Conservation (phyloP, 225 moss, liverwort and hornwort species). For the Ulota crispa region DNA sequence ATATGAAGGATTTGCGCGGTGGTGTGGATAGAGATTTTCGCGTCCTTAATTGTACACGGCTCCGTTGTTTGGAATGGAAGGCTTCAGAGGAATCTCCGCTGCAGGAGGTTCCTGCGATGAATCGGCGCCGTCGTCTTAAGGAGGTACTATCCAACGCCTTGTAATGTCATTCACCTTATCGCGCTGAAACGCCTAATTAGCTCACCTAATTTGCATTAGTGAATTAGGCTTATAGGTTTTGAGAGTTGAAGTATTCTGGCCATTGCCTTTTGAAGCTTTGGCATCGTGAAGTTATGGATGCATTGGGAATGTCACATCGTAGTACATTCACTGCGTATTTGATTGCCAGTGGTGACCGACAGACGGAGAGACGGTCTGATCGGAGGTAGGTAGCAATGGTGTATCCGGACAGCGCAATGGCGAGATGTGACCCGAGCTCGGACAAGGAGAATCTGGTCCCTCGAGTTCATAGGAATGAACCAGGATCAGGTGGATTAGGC, state of each 20-base stretch:
- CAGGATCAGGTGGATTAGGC: conserved; percentile 38
- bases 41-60: not conserved
- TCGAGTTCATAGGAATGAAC: conserved; percentile 45
- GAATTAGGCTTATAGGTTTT: not conserved
- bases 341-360: conserved; percentile 29
- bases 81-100: conserved; percentile 5
- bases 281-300: not conserved
- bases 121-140: conserved; percentile 6
- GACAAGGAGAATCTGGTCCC: conserved; percentile 62
- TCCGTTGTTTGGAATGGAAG: conserved; percentile 16
- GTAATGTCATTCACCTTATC: not conserved
- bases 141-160: conserved; percentile 22
- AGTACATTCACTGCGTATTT: not conserved
- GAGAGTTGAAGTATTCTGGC: not conserved
- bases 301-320: not conserved
- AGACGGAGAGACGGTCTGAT: not conserved
- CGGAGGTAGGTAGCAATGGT: conserved; percentile 35
- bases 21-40: not conserved
- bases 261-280: not conserved
- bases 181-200: not conserved
- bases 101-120: conserved; percentile 33
- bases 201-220: conserved; percentile 2
- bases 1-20: not conserved
- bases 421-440: conserved; percentile 38
- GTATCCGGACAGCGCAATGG: conserved; percentile 39